Conservation (phyloP, 2,329 filamentous ascomycete species). For the Penicillium sumatraense region DNA sequence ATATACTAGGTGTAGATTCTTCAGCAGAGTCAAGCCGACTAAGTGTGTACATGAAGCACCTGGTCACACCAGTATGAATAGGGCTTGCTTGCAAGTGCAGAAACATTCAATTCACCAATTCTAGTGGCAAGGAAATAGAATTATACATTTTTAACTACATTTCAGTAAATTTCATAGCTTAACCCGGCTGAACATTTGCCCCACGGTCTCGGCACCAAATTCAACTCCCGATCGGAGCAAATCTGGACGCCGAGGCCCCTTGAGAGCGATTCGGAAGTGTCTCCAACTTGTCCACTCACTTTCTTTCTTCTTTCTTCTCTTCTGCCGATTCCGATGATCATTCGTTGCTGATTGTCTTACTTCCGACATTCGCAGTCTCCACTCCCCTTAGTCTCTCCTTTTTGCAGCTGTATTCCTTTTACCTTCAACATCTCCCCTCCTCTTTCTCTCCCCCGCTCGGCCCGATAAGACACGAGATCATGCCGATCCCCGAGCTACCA, state of each 20-base stretch:
- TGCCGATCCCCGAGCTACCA: slow-evolving; percentile 44
- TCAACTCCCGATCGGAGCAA: neutral
- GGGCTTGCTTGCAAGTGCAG: no score
- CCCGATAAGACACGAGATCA: slow-evolving; percentile 5
- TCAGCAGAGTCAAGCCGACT: no score
- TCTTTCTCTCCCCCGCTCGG: neutral
- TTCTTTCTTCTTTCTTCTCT: no score
- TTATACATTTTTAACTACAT: no score
- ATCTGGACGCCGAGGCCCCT: neutral
- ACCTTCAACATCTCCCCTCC: neutral
- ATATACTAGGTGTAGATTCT: no score
- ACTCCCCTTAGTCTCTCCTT: neutral
- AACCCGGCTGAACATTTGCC: neutral
- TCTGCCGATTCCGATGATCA: neutral
- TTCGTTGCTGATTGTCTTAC: neutral
- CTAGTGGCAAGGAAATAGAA: no score
- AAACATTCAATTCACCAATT: no score
- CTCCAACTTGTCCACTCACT: neutral
- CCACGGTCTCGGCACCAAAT: neutral
- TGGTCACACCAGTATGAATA: no score
- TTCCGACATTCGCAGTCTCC: neutral
- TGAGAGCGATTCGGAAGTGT: neutral
- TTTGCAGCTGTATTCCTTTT: neutral
- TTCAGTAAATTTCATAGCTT: no score
- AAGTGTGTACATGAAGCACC: no score